Evolutionary conservation across 306 rosid species (phyloP), one percentile per base, ranked within the genome.

Genomic region (Prosopis cineraria): DNA sequence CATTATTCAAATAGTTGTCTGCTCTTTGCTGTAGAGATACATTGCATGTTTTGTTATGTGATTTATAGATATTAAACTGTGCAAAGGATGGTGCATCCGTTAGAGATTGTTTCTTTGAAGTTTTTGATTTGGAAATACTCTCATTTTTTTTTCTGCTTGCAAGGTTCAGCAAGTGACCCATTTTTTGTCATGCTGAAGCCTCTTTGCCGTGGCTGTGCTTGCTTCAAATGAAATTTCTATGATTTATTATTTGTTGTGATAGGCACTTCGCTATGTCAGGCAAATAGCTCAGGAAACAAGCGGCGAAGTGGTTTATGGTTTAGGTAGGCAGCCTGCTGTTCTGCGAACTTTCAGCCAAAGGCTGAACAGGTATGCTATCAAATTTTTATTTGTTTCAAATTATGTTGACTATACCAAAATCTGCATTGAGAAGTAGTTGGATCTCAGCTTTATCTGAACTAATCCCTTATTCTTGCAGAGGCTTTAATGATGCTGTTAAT

Each of bases 291-390:
- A 93, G 58, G 99, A 96, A 84, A 87, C 96, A 14, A 91, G 99
- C 69, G 99, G 99, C 53, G 99, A 96, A 77, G 93, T 96, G 60
- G 97, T 88, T n/a, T 96, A 96, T 68, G 90, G 98, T 77, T 60
- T 96, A 82, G 99, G 99, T 47, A 88, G 97, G 82, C 99, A 96
- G 89, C 99, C 99, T 12, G 97, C 99, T 55, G 93, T 93, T 77
- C 81, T 96, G 68, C 86, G 99, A 70, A 91, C 98, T 29, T 96
- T 96, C 85, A 93, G 99, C 83, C 99, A 96, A 79, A 89, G 98
- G 89, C 76, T 96, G 80, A 96, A 88, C 91, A 88, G 99, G 99
- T 91, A 71, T 59, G 37, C 58, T 31, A 30, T 3, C 64, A 33
- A 66, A 44, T 37, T 24, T 50, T 74, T 68, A 27, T 45, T 70